Percentiles rank a stretch among this genome's conserved stretches.
These are phyloP conservation scores for Mycena alexandri DNA, from an alignment of 768 basidiomycete species.

Conservation along the genomic window DNA sequence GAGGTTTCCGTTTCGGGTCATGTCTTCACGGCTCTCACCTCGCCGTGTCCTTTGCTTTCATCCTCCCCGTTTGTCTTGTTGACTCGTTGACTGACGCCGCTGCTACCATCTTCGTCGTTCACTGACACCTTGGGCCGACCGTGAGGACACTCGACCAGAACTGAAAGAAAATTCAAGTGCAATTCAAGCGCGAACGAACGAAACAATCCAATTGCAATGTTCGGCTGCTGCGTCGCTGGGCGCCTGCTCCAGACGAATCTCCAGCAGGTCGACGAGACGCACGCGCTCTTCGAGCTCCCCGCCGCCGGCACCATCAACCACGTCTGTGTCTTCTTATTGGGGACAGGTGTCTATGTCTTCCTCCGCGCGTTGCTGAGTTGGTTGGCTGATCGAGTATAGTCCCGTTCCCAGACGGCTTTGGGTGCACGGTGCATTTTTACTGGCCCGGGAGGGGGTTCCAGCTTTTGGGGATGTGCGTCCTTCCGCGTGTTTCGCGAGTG, in stretches of 20 bases:
- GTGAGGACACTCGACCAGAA: too few species aligned
- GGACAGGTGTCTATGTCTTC: slow-evolving; percentile 71
- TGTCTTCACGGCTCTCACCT: background rate
- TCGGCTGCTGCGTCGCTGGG: slow-evolving; percentile 85
- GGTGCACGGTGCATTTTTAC: slow-evolving; percentile 86
- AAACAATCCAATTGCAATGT: slow-evolving; percentile 61
- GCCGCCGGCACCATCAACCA: slow-evolving; percentile 84
- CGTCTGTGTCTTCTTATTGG: slow-evolving; percentile 85
- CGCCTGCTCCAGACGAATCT: slow-evolving; percentile 85
- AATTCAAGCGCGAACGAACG: too few species aligned
- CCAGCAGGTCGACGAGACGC: slow-evolving; percentile 85
- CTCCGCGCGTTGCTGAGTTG: slow-evolving; percentile 4
- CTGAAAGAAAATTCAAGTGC: too few species aligned
- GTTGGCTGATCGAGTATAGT: slow-evolving; percentile 53
- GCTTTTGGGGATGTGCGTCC: slow-evolving; percentile 82
- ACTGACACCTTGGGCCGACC: too few species aligned
- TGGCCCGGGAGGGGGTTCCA: slow-evolving; percentile 92
- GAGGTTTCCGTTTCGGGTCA: slow-evolving; percentile 11
- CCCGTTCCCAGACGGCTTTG: slow-evolving; percentile 87
- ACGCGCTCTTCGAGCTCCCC: slow-evolving; percentile 82
- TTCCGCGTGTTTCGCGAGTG: background rate
- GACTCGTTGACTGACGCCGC: too few species aligned
- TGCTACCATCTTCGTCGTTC: too few species aligned
- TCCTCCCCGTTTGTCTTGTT: too few species aligned
- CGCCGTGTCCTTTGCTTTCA: background rate